A percentile compares a stretch with the other conserved stretches of the same genome.
Evolutionary conservation across 371 early-diverging fungal species (phyloP).

Genomic region (Rhizopus sp.): DNA sequence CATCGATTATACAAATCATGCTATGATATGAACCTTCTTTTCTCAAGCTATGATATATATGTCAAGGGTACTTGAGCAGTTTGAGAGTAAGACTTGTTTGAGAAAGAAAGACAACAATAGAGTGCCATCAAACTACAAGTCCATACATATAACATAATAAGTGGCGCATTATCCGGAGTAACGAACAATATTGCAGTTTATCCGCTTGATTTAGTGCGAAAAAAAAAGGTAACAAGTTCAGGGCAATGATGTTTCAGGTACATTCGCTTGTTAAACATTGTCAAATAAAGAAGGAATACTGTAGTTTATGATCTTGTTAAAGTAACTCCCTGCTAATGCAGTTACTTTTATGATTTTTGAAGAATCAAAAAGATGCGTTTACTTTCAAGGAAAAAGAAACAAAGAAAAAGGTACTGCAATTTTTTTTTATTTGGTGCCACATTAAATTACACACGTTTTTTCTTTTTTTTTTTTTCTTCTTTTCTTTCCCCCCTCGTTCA

Average conservation of each 20-base stretch:
- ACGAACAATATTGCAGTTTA: conserved; percentile 84
- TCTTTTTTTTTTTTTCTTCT: conserved; percentile 6
- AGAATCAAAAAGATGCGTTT: conserved; percentile 51
- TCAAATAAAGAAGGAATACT: conserved; percentile 70
- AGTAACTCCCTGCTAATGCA: conserved; percentile 80
- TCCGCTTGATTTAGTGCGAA: conserved; percentile 89
- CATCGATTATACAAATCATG: conserved; percentile 85
- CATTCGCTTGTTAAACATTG: conserved; percentile 62
- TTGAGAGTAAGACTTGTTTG: conserved; percentile 32
- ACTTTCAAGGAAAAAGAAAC: not conserved
- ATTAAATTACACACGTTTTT: conserved; percentile 19
- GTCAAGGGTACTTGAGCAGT: conserved; percentile 43
- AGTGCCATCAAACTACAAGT: conserved; percentile 25
- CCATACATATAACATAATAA: conserved; percentile 64
- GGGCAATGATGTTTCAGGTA: conserved; percentile 62
- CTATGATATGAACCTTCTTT: conserved; percentile 91
- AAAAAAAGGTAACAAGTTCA: conserved; percentile 73
- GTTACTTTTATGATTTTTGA: conserved; percentile 84
- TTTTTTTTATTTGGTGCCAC: conserved; percentile 14
- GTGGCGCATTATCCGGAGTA: conserved; percentile 84
- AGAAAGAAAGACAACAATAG: not conserved
- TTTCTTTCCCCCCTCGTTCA: conserved; percentile 4
- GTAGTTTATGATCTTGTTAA: conserved; percentile 89
- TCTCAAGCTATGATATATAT: conserved; percentile 71
- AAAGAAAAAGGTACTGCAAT: not conserved